Evolutionary conservation across 2,329 filamentous ascomycete genomes (phyloP).

Genomic region (Paracoccidioides lutzii): DNA sequence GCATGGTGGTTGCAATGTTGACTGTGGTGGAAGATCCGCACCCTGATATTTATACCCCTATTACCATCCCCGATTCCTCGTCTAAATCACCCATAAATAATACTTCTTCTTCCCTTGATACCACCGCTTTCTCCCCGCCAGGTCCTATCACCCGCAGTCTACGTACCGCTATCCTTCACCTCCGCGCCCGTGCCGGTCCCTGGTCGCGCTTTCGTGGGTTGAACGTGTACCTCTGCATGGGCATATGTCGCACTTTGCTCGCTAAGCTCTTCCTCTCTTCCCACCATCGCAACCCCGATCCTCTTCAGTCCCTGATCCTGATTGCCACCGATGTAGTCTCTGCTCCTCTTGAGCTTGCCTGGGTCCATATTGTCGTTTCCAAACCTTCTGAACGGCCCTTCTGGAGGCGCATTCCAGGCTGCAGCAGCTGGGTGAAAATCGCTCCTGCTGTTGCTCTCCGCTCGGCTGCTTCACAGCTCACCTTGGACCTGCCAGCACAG

Average conservation of each 20-base stretch:
- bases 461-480: conserved; percentile 42
- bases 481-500: conserved; percentile 35
- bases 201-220: conserved; percentile 58
- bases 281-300: conserved; percentile 21
- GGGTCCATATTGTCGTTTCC: conserved; percentile 79
- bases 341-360: conserved; percentile 58
- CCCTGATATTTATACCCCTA: conserved; percentile 40
- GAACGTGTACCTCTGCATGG: conserved; percentile 36
- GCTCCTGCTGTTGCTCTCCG: conserved; percentile 55
- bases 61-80: conserved; percentile 24
- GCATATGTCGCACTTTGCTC: conserved; percentile 32
- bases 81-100: conserved; percentile 11
- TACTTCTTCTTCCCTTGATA: conserved; percentile 23
- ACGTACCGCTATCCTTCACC: conserved; percentile 44
- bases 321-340: conserved; percentile 49
- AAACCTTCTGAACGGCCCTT: conserved; percentile 50
- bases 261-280: conserved; percentile 34
- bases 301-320: conserved; percentile 38
- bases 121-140: conserved; percentile 33
- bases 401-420: conserved; percentile 56
- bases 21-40: conserved; percentile 51
- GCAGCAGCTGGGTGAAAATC: conserved; percentile 54
- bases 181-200: conserved; percentile 52
- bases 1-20: conserved; percentile 47
- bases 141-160: conserved; percentile 51